A percentile compares a stretch with the other conserved stretches of the same genome.
phyloP scores from a whole-genome alignment of 345 rosid genomes.

The Camelina sativa region DNA sequence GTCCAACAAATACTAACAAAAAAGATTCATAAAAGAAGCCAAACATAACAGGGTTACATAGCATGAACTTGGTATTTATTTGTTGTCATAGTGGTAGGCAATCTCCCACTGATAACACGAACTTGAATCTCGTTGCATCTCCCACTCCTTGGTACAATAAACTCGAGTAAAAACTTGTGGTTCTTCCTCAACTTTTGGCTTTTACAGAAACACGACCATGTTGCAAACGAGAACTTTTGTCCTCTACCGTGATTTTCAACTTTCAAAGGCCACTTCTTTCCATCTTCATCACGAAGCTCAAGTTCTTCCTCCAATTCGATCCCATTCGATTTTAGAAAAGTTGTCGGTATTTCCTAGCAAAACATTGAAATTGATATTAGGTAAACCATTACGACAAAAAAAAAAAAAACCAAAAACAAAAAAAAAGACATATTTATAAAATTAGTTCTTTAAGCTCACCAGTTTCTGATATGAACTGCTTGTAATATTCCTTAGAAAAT shows the following conservation, averaged over 20 bases:
- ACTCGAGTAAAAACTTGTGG: constrained; percentile 36
- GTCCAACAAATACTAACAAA: no score
- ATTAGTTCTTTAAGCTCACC: constrained; percentile 20
- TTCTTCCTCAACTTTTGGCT: background rate
- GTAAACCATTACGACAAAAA: background rate
- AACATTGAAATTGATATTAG: constrained; percentile 1
- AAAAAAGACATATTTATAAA: background rate
- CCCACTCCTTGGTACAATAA: constrained; percentile 34
- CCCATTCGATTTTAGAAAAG: constrained; percentile 36
- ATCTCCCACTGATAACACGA: constrained; percentile 20
- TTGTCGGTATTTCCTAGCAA: constrained; percentile 39
- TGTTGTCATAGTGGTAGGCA: constrained; percentile 27
- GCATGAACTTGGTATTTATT: constrained; percentile 20
- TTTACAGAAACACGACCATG: constrained; percentile 25
- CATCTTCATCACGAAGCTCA: constrained; percentile 38
- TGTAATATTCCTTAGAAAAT: constrained; percentile 38
- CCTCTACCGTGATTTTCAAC: background rate
- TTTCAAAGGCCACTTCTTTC: constrained; percentile 39
- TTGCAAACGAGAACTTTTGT: background rate
- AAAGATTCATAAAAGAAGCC: background rate
- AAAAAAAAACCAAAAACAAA: no score
- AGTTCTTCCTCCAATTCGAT: constrained; percentile 29
- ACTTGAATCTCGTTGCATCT: constrained; percentile 33
- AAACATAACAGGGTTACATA: constrained; percentile 11
- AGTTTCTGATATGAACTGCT: background rate